A percentile compares a stretch with the other conserved stretches of the same genome.
Conservation (phyloP, 345 rosid genomes). For the Salix udensis region DNA sequence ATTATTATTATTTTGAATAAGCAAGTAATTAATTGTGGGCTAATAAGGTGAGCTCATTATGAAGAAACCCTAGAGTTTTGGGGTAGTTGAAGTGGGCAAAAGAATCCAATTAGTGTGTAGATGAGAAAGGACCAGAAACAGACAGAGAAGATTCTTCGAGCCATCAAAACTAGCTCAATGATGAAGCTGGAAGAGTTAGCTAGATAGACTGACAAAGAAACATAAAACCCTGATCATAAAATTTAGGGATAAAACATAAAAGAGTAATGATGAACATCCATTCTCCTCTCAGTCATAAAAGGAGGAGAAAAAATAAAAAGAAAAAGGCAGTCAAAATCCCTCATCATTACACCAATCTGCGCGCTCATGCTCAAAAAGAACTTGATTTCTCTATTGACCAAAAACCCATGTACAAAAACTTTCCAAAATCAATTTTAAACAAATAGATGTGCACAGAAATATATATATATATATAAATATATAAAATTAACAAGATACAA, state of each 20-base stretch:
- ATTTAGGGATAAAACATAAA: conserved; percentile 25
- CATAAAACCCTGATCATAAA: conserved; percentile 27
- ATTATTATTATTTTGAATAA: no score
- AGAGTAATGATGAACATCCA: conserved; percentile 49
- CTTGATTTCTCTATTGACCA: conserved; percentile 10
- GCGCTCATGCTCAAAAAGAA: conserved; percentile 25
- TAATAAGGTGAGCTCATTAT: background rate
- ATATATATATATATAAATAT: background rate
- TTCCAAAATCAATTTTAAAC: background rate
- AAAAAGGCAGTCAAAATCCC: conserved; percentile 38
- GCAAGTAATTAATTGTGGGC: no score
- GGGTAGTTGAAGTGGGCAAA: background rate
- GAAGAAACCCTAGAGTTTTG: conserved; percentile 8
- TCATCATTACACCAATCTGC: conserved; percentile 71
- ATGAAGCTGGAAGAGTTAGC: conserved; percentile 35
- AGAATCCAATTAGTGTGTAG: conserved; percentile 18
- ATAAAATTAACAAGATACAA: no score
- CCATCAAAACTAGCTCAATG: conserved; percentile 36
- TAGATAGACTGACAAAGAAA: conserved; percentile 32
- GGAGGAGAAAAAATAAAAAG: background rate
- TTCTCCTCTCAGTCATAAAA: conserved; percentile 33
- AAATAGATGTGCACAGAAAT: background rate
- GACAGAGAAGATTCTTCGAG: conserved; percentile 46
- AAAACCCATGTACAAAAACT: conserved; percentile 12
- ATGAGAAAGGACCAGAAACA: conserved; percentile 26